Evolutionary conservation across 441 rosid genomes (phyloP), one percentile per base, ranked within the genome.

Genomic region (Manihot esculenta): DNA sequence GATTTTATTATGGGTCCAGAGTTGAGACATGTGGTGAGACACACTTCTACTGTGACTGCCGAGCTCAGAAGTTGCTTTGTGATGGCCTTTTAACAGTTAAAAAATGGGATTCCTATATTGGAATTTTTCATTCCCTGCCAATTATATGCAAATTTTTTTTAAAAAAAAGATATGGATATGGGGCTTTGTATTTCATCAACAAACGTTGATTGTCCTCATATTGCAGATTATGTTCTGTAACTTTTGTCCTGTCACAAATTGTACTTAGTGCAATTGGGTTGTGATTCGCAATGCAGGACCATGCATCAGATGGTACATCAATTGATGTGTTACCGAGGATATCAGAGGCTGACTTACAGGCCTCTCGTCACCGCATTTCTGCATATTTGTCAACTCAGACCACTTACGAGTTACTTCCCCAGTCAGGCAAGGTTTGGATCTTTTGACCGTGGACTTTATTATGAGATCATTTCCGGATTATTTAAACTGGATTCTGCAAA

Each of bases 361-460:
- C 75, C 65, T 86, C 92, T 75, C 82, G 87, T 65, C 84, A 84
- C 42, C 92, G 82, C 10, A 75, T 87, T 64, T 83, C 86, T 76
- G 76, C 64, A 57, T 85, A 80, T 77, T 72, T 87, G 79, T 80
- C 84, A 66, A 62, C 81, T 11, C 85, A 83, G 51, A 85, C 86
- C 33, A 87, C 88, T 21, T 85, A 87, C 44, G 89, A 87, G 76
- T 83, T 87, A 69, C 84, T 87, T 74, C 92, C 92, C 53, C 82
- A 83, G 84, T 87, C 92, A 70, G 92, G 92, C 87, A 87, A 87
- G 92, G 92, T 87, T 71, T 80, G 88, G 74, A 71, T 74, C 62
- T 70, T 38, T 77, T 62, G 57, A 83, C 80, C 18, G 42, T 38
- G 47, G 20, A 13, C 38, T 71, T 24, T 13, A 44, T 53, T 44